Evolutionary conservation across 1,284 basidiomycete genomes (phyloP).

Genomic region (Ganoderma multipileum): DNA sequence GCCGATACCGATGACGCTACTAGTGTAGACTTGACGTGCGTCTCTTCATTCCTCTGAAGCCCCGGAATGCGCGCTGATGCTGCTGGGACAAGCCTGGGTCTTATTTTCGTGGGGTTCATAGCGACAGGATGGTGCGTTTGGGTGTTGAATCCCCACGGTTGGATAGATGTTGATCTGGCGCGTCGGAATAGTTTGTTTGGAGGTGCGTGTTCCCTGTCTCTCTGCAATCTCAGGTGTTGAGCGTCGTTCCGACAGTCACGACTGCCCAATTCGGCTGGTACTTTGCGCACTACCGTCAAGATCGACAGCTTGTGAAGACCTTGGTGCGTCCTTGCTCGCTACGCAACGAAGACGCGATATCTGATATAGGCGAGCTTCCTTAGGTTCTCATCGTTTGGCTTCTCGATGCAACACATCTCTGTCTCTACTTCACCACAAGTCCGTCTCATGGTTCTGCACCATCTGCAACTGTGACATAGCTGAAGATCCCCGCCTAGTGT

Average conservation of each 20-base stretch:
- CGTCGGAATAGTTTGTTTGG: conserved; percentile 14
- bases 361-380: neutral
- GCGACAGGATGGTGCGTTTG: conserved; percentile 14
- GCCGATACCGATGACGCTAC: neutral
- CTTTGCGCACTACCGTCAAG: conserved; percentile 12
- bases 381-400: conserved; percentile 14
- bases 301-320: conserved; percentile 8
- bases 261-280: conserved; percentile 16
- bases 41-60: neutral
- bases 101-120: conserved; percentile 12
- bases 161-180: neutral
- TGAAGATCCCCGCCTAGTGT: conserved; percentile 1
- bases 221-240: neutral
- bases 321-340: conserved; percentile 4
- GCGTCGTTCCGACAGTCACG: conserved; percentile 5
- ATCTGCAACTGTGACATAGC: neutral
- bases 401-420: conserved; percentile 12
- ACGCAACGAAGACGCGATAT: neutral
- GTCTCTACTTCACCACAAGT: conserved; percentile 13
- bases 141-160: neutral
- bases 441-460: neutral
- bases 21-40: conserved; percentile 16
- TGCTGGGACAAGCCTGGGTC: conserved; percentile 10
- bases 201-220: neutral
- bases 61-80: conserved; percentile 1